Evolutionary conservation across 345 rosid genomes (phyloP), one percentile per base, ranked within the genome.

Genomic region (Pistacia vera): DNA sequence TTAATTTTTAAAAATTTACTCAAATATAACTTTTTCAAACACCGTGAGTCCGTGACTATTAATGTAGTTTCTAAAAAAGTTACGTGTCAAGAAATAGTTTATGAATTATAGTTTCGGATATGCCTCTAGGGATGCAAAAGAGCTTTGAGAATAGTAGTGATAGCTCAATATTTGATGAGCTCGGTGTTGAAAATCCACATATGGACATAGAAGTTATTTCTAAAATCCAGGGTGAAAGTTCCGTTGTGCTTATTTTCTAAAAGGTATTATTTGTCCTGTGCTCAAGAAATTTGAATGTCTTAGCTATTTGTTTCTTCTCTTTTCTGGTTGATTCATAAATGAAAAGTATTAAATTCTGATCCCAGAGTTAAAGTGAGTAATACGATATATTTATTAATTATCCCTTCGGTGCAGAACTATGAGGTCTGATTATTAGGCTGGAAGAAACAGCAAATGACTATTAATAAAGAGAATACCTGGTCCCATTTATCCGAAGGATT

Each of bases 401-500:
- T 18, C 49, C 63, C 3, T 70, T n/a, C 55, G 7, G 35, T 41
- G 9, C 46, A 41, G 9, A 41, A 28, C 12, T 20, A 51, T 49
- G 70, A 66, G 56, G 55, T 57, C 35, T 48, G 9, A 18, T 11
- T 1, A 36, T 16, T 2, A 33, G 48, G 20, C 60, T 49, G 66
- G 68, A 9, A 49, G 60, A 68, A 61, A n/a, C 44, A 10, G 58
- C 25, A 6, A 41, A 8, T 2, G 36, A 22, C 25, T 25, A 30
- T 48, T 68, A 16, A 72, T 72, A 60, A 72, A 72, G 52, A 52
- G 52, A 63, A 28, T 11, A 46, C 63, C 52, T 3, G 13, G 2
- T 51, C 17, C 2, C 30, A 18, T 51, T 49, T 18, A 12, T 63
- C 35, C 60, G 63, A 35, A 41, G 9, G 46, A 8, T 62, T 63